Conservation (phyloP, 371 early-diverging fungal species). For the Rhizopus arrhizus region DNA sequence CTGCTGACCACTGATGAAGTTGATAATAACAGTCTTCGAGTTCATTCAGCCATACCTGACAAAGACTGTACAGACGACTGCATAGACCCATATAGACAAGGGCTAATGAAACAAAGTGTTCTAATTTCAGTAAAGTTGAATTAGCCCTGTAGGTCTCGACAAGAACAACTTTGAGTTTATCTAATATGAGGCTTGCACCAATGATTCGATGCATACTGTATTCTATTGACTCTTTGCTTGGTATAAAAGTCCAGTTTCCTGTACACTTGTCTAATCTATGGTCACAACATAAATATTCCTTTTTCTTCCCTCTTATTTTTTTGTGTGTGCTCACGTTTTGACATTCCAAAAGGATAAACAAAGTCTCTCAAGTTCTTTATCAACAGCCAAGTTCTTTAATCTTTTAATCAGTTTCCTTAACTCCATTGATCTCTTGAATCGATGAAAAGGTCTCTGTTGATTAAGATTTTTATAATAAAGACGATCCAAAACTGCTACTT, state of each 20-base stretch:
- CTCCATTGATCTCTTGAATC: slow-evolving; percentile 35
- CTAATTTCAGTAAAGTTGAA: slow-evolving; percentile 33
- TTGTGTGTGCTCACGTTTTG: slow-evolving; percentile 27
- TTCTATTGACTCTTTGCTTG: slow-evolving; percentile 40
- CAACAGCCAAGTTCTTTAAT: slow-evolving; percentile 31
- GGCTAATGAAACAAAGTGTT: slow-evolving; percentile 44
- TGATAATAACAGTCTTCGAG: slow-evolving; percentile 42
- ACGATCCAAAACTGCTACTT: slow-evolving; percentile 37
- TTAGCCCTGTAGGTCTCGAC: slow-evolving; percentile 41
- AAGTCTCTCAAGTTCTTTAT: slow-evolving; percentile 31
- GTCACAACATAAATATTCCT: not conserved
- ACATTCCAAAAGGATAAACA: slow-evolving; percentile 41
- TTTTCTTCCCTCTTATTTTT: not conserved
- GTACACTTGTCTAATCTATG: slow-evolving; percentile 30
- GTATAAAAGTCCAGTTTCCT: slow-evolving; percentile 36
- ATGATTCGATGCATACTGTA: slow-evolving; percentile 45
- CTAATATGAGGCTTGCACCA: slow-evolving; percentile 36
- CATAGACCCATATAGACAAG: slow-evolving; percentile 40
- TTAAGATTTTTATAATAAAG: slow-evolving; percentile 41
- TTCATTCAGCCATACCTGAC: slow-evolving; percentile 31
- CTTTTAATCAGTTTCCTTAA: slow-evolving; percentile 37
- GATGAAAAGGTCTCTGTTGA: slow-evolving; percentile 44
- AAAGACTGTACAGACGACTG: slow-evolving; percentile 37
- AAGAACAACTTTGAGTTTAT: slow-evolving; percentile 36
- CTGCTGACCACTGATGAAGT: slow-evolving; percentile 32